These are phyloP conservation scores for Sclerotinia trifoliorum DNA, from an alignment of 2,329 filamentous ascomycete genomes.

Conservation along the genomic window DNA sequence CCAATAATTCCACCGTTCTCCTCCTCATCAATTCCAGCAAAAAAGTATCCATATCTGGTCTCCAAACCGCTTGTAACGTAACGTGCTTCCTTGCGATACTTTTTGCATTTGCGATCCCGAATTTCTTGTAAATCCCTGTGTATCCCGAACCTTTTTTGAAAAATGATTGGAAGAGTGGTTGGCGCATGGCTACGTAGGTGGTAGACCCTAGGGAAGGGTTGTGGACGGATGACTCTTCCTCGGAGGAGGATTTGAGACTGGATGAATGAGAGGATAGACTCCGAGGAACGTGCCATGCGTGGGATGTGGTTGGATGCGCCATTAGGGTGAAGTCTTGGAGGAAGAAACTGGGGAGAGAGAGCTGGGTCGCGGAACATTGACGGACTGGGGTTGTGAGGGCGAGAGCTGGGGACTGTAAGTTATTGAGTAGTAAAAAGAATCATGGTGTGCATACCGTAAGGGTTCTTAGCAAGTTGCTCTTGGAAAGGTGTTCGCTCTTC, in stretches of 20 bases:
- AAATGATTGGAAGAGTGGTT: slow-evolving; percentile 15
- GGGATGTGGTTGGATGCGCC: slow-evolving; percentile 51
- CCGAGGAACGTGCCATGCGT: slow-evolving; percentile 57
- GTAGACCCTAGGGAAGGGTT: slow-evolving; percentile 19
- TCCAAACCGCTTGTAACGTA: slow-evolving; percentile 42
- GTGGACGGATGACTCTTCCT: background rate
- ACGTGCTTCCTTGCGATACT: background rate
- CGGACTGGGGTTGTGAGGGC: slow-evolving; percentile 62
- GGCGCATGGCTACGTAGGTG: slow-evolving; percentile 23
- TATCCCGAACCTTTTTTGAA: slow-evolving; percentile 3
- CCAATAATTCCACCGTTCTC: slow-evolving; percentile 48
- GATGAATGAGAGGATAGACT: slow-evolving; percentile 34
- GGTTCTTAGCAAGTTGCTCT: slow-evolving; percentile 57
- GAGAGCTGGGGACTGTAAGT: slow-evolving; percentile 41
- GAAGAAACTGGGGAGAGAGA: slow-evolving; percentile 58
- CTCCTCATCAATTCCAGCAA: slow-evolving; percentile 53
- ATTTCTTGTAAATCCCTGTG: background rate
- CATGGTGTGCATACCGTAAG: slow-evolving; percentile 47
- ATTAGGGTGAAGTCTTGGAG: slow-evolving; percentile 60
- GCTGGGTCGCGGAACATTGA: slow-evolving; percentile 50
- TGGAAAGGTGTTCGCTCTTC: slow-evolving; percentile 51
- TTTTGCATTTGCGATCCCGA: background rate
- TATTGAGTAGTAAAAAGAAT: background rate
- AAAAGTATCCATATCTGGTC: slow-evolving; percentile 55
- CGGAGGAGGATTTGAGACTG: background rate